These are phyloP conservation scores for Alternaria gaisen DNA, from an alignment of 2,329 filamentous ascomycete genomes.

Conservation along the genomic window DNA sequence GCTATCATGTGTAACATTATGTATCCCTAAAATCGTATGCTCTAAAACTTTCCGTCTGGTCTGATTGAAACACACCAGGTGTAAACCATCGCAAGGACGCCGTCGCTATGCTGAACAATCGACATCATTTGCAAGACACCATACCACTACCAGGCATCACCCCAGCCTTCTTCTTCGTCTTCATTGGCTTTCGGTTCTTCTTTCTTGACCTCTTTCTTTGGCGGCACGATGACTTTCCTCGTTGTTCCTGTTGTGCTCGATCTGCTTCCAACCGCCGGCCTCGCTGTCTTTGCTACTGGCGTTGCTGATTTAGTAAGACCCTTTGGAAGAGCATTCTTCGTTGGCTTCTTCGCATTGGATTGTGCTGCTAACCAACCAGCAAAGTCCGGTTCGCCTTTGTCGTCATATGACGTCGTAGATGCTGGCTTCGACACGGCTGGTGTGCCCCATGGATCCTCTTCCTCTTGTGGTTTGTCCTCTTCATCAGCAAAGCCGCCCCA, in stretches of 20 bases:
- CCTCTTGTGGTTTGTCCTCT: slow-evolving; percentile 57
- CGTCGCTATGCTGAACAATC: slow-evolving; percentile 20
- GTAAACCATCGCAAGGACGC: slow-evolving; percentile 13
- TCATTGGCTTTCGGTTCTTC: slow-evolving; percentile 52
- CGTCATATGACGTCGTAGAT: slow-evolving; percentile 71
- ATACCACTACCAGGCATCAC: slow-evolving; percentile 47
- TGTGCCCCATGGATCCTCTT: slow-evolving; percentile 61
- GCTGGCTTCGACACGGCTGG: slow-evolving; percentile 52
- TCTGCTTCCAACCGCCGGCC: slow-evolving; percentile 40
- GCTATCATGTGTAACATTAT: slow-evolving; percentile 11
- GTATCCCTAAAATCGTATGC: slow-evolving; percentile 4
- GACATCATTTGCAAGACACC: slow-evolving; percentile 3
- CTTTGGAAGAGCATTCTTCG: slow-evolving; percentile 79
- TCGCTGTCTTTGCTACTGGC: slow-evolving; percentile 46
- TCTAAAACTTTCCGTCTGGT: neutral
- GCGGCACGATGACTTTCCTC: slow-evolving; percentile 38
- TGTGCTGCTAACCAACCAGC: slow-evolving; percentile 94
- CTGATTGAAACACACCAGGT: slow-evolving; percentile 5
- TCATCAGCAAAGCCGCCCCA: slow-evolving; percentile 77
- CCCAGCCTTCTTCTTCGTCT: slow-evolving; percentile 52
- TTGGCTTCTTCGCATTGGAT: slow-evolving; percentile 72
- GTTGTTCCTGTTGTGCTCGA: slow-evolving; percentile 43
- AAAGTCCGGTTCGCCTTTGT: slow-evolving; percentile 91
- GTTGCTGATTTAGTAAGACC: slow-evolving; percentile 72
- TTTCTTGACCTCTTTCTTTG: slow-evolving; percentile 45